Evolutionary conservation across 2,329 filamentous ascomycete genomes (phyloP), one percentile per base, ranked within the genome.

Genomic region (Colletotrichum spinosum): DNA sequence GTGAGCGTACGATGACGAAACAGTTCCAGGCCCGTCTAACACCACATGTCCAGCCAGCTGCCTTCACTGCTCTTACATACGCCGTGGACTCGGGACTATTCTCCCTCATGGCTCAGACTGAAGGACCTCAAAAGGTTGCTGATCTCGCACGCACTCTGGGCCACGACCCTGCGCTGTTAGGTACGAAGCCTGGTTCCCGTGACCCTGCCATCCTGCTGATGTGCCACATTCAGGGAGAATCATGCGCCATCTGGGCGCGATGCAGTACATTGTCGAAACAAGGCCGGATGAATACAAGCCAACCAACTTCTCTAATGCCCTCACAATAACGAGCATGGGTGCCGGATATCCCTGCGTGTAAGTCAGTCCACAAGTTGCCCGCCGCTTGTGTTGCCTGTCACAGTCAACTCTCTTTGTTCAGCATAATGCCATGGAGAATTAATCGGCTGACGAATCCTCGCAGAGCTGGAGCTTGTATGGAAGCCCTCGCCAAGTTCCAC

Each of bases 251-350:
- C 63, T 81, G 0, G 72, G 70, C 0, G 74, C 78, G 0, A 79
- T 80, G 76, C 77, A 78, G 0, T 78, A 81, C 65, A 69, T 81
- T 50, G 68, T 68, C 0, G 78, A 81, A 65, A 72, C 73, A 1
- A 76, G 70, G 0, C 52, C 63, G 0, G 77, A 81, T 41, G 72
- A 74, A n/a, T 82, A 80, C 67, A 69, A 69, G 64, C 69, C 74
- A 0, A 80, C 76, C 51, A 79, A 77, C 69, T 81, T 79, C 67
- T 71, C 73, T 42, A 76, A 71, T 15, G 72, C 77, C 0, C 67
- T 81, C 59, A 72, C 71, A 15, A 71, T 78, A n/a, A 71, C 73
- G 6, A 70, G 74, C 34, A 76, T 81, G 13, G 70, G 72, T 0
- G 73, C 72, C 9, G 75, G 75, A 1, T 81, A 81, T 25, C 68